Evolutionary conservation across 139 green algal genomes (phyloP), one percentile per base, ranked within the genome.

Genomic region (Coelastrella sp.): DNA sequence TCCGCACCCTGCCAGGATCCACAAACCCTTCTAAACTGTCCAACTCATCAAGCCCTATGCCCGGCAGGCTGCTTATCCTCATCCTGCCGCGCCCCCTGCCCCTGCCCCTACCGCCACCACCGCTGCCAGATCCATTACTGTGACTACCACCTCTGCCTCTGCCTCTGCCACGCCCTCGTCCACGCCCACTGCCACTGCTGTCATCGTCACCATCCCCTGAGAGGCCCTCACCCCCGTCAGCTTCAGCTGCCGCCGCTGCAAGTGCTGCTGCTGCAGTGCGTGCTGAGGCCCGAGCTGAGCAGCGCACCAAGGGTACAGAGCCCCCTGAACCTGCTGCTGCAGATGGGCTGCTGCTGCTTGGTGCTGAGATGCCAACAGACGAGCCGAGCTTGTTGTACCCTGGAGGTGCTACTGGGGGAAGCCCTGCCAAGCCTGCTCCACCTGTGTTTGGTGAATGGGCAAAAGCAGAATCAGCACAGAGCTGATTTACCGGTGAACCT

Each of bases 311-410:
- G 35, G 35, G 35, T 49, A 49, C 35, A 49, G 35, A 49, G 7
- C 81, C 81, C 7, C 35, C 84, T 60, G 15, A 22, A 12, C 8
- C 66, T 58, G 19, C 59, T 8, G 80, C 58, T 63, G 82, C 82
- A 22, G 7, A 7, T 63, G 63, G 25, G 63, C 82, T 78, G 70
- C 70, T 78, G 70, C 19, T 25, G 19, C 20, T 78, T n/a, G 70
- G 10, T 22, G 59, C 58, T 74, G 80, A 6, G 25, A 49, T 11
- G 24, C 61, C 63, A 17, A 68, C 84, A 59, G 84, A 80, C 4
- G 68, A 58, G 49, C 84, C 84, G 17, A 88, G 84, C 49, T 80
- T 80, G 84, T 88, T 88, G 84, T 88, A 88, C 35, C 84, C 84
- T 17, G 84, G 84, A 8, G 84, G 84, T 10, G 84, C 84, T 4